These are phyloP conservation scores for Quercus berberidifolia DNA, from an alignment of 306 rosid genomes.

Conservation along the genomic window DNA sequence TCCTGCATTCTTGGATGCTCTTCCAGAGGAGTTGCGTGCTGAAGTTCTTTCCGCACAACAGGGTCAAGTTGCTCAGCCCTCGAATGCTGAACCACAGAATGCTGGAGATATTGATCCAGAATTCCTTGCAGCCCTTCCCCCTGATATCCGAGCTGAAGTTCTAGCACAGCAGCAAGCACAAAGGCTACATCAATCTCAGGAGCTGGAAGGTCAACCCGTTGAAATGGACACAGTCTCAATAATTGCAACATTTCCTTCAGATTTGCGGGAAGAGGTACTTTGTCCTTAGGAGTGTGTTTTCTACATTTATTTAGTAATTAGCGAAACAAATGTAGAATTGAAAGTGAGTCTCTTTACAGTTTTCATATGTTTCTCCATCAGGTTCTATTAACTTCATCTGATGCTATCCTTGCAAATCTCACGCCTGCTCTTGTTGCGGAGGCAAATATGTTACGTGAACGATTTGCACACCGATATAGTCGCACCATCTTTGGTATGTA, in stretches of 20 bases:
- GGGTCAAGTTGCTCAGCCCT: slow-evolving; percentile 77
- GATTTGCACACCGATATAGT: slow-evolving; percentile 92
- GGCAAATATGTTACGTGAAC: slow-evolving; percentile 93
- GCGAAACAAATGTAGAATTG: neutral
- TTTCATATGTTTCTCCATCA: slow-evolving; percentile 20
- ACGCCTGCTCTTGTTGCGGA: slow-evolving; percentile 98
- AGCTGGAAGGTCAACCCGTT: slow-evolving; percentile 97
- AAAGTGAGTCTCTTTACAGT: neutral
- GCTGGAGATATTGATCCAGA: slow-evolving; percentile 95
- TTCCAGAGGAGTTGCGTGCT: slow-evolving; percentile 95
- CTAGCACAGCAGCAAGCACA: slow-evolving; percentile 97
- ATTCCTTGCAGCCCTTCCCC: slow-evolving; percentile 97
- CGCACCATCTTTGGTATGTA: slow-evolving; percentile 89
- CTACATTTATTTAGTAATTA: neutral
- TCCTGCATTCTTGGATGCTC: slow-evolving; percentile 96
- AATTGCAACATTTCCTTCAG: slow-evolving; percentile 97
- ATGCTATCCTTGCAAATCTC: slow-evolving; percentile 90
- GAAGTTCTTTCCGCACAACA: slow-evolving; percentile 96
- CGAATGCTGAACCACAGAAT: slow-evolving; percentile 69
- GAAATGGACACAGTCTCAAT: slow-evolving; percentile 98
- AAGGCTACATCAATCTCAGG: slow-evolving; percentile 89
- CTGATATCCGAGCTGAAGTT: slow-evolving; percentile 96
- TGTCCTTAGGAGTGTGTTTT: slow-evolving; percentile 4
- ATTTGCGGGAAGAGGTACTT: slow-evolving; percentile 87
- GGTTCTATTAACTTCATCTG: slow-evolving; percentile 97